Evolutionary conservation across 2,329 filamentous ascomycete genomes (phyloP), one percentile per base, ranked within the genome.

Genomic region (Trichophyton simii): DNA sequence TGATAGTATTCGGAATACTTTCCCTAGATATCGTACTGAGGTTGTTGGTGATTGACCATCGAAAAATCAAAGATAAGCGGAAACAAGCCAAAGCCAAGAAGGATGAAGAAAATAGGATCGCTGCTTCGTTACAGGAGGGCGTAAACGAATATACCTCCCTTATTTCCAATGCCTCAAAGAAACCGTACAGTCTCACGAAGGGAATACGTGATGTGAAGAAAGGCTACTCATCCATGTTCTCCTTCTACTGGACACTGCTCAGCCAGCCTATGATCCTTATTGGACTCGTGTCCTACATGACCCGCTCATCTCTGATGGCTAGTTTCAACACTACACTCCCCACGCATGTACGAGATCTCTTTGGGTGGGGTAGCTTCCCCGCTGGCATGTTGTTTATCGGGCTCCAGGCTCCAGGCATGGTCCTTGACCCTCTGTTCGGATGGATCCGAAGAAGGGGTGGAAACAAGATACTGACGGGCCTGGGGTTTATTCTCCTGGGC

Each of bases 291-390:
- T 55, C 52, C n/a, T 55, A 55, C 38, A 55, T 55, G 52, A 36
- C 52, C 11, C 52, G 52, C 6, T 55, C 52, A 28, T 55, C 28
- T 36, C 31, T 55, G 3, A 55, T 55, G 31, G 52, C 52, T 9
- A 55, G 52, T 55, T 55, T 55, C 28, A 55, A 55, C 52, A 55
- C 52, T 15, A 55, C 52, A 18, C 25, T 55, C 52, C 52, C 52
- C 28, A 55, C 52, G 3, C 52, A 55, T 55, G 52, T 55, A 15
- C 52, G 52, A 36, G 52, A 55, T 38, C 15, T 18, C 2, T 55
- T 55, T 20, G 52, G 52, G 5, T 55, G 52, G 52, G 52, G 52
- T n/a, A 55, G 52, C 34, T 55, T 55, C 13, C 52, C 52, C 8
- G 52, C 52, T 6, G 52, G 52, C 9, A 36, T 55, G 52, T 36